phyloP scores from a whole-genome alignment of 345 rosid genomes.

The Rhizophora mangle region DNA sequence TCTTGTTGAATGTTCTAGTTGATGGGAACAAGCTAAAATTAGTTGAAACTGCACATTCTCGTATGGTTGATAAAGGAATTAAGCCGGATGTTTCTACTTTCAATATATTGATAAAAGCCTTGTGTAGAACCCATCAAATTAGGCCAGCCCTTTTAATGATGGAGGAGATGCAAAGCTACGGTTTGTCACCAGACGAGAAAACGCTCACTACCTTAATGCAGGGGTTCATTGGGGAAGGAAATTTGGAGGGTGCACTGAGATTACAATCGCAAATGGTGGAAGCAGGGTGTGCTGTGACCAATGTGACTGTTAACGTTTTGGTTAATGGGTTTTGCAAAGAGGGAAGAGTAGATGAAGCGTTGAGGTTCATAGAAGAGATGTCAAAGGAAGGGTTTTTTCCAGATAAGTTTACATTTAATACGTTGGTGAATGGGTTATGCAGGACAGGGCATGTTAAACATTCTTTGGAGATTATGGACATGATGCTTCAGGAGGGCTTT shows the following conservation, averaged over 20 bases:
- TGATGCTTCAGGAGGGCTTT: constrained; percentile 83
- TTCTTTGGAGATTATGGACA: constrained; percentile 72
- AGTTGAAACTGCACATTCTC: constrained; percentile 60
- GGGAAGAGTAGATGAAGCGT: constrained; percentile 66
- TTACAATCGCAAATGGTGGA: constrained; percentile 60
- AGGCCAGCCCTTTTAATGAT: constrained; percentile 78
- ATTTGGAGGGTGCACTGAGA: constrained; percentile 71
- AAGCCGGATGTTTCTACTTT: constrained; percentile 79
- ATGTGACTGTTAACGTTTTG: constrained; percentile 76
- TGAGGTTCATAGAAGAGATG: constrained; percentile 65
- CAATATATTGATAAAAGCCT: constrained; percentile 75
- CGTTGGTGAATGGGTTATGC: constrained; percentile 79
- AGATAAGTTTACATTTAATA: constrained; percentile 74
- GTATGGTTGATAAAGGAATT: constrained; percentile 56
- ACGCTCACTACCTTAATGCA: constrained; percentile 85
- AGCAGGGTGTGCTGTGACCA: constrained; percentile 46
- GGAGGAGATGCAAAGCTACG: constrained; percentile 78
- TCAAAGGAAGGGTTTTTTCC: constrained; percentile 64
- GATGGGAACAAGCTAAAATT: constrained; percentile 69
- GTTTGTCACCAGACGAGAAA: constrained; percentile 73
- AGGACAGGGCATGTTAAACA: constrained; percentile 76
- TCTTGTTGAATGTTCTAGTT: constrained; percentile 71
- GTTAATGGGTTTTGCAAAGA: constrained; percentile 82
- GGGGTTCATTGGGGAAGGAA: constrained; percentile 79
- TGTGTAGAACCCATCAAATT: constrained; percentile 83